Conservation (phyloP, 2,329 filamentous ascomycete genomes). For the Aphanoascus verrucosus region DNA sequence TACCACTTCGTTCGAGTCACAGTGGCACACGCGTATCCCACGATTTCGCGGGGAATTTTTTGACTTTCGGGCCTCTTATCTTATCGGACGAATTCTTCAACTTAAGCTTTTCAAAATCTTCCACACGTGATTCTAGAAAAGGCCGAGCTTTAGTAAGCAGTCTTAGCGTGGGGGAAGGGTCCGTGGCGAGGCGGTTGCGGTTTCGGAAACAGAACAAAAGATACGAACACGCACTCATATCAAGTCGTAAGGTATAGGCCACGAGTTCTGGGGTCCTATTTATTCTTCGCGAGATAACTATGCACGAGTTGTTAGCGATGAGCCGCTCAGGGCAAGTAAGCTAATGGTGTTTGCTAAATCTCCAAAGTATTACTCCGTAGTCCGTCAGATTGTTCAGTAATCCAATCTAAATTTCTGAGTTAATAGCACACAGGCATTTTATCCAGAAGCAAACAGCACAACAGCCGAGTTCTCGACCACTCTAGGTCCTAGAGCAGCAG, state of each 20-base stretch:
- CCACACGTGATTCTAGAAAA: not conserved
- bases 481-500: conserved; percentile 36
- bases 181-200: not conserved
- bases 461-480: conserved; percentile 34
- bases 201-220: too few species aligned
- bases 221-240: too few species aligned
- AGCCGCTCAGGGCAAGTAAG: too few species aligned
- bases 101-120: conserved; percentile 3
- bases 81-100: conserved; percentile 3
- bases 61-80: conserved; percentile 6
- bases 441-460: conserved; percentile 24
- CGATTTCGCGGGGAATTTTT: not conserved
- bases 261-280: too few species aligned
- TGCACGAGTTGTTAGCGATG: too few species aligned
- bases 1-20: not conserved
- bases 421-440: not conserved
- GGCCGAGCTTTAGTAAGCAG: not conserved
- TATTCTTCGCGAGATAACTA: too few species aligned
- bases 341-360: not conserved
- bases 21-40: not conserved
- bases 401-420: not conserved
- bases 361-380: not conserved
- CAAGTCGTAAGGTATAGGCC: too few species aligned
- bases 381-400: not conserved
- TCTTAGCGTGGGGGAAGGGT: not conserved